Evolutionary conservation across 805 yeast genomes (phyloP), one percentile per base, ranked within the genome.

Genomic region (Candida succiphila): DNA sequence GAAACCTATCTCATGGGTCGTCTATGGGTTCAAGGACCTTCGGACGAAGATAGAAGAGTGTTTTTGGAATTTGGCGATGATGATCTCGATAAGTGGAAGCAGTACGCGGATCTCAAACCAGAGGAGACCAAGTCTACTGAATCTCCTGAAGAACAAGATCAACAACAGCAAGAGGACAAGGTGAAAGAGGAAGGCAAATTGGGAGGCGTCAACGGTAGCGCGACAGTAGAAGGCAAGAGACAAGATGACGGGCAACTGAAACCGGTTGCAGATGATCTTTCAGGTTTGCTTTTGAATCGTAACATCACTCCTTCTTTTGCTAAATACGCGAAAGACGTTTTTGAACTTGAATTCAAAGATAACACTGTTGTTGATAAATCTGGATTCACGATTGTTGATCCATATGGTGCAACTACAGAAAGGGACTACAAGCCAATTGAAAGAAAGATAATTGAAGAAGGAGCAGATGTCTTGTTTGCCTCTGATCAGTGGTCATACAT

Each of bases 1-100:
- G 75, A 72, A 34, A 69, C 75, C 0, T 86, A 80, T 47, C 64
- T 80, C 19, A 80, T 83, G 79, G 95, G 96, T 6, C 65, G 83
- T 35, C 50, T 88, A 14, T 87, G 95, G 92, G 69, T 92, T 3
- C 96, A 87, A 54, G 98, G 98, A 0, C 97, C 97, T 1, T 48
- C 65, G 49, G 54, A 56, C 21, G 63, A 59, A 33, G 78, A 73
- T 46, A 39, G 67, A 27, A 35, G 38, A 10, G 31, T 26, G 17
- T 46, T 32, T 25, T 40, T 53, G 42, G 37, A 43, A 18, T 34
- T 49, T 17, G 35, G 39, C 3, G 63, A 60, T 20, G 77, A 70
- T 15, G 71, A 69, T 26, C 42, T 64, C 4, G 47, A 54, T 15
- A 37, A 34, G n/a, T 51, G 60, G 56, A 40, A 41, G 12, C 34